These are phyloP conservation scores for Cordyceps javanica DNA, from an alignment of 2,329 filamentous ascomycete genomes.

Conservation along the genomic window DNA sequence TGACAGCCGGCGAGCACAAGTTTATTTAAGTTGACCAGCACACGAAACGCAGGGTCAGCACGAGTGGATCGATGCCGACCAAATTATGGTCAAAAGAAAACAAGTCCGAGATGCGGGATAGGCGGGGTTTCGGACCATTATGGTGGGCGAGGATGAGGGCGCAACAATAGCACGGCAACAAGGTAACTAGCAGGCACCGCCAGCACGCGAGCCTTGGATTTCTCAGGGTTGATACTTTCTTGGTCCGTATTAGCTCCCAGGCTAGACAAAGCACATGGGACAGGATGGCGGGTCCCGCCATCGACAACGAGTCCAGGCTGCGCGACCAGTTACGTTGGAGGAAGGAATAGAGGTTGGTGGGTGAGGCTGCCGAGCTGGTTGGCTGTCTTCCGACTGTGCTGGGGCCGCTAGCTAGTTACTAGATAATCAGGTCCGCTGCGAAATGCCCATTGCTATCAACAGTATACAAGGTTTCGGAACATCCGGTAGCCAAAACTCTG, in stretches of 20 bases:
- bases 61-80: constrained; percentile 3
- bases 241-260: not conserved
- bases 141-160: not conserved
- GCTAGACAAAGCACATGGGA: not conserved
- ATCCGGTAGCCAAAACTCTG: not conserved
- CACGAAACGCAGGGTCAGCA: constrained; percentile 1
- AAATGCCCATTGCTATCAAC: too few species aligned
- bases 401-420: too few species aligned
- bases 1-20: not conserved
- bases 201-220: not conserved
- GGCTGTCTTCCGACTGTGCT: too few species aligned
- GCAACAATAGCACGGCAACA: too few species aligned
- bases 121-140: constrained; percentile 9
- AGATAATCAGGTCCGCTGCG: too few species aligned
- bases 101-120: constrained; percentile 3
- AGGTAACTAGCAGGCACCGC: not conserved
- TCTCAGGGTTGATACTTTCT: not conserved
- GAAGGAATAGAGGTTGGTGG: not conserved
- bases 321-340: not conserved
- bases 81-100: constrained; percentile 4
- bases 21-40: not conserved
- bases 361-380: not conserved
- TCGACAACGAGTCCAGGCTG: not conserved
- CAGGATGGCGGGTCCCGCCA: not conserved
- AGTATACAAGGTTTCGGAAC: not conserved